Evolutionary conservation across 1,284 basidiomycete species (phyloP).

Genomic region (Peniophora sp.): DNA sequence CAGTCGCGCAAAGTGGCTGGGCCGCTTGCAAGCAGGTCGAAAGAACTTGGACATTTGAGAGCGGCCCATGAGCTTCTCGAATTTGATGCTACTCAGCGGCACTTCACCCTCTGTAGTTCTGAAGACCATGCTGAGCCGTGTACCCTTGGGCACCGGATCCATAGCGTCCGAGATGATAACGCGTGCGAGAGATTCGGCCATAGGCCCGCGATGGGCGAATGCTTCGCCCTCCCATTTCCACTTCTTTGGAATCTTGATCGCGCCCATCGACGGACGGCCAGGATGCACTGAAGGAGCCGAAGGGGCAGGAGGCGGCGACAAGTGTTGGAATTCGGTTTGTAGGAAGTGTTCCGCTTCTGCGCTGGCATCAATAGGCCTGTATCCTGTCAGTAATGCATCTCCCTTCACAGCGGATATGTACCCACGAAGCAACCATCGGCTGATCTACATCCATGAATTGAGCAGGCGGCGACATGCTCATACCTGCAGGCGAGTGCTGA

Average conservation of each 20-base stretch:
- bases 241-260: slow-evolving; percentile 19
- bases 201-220: slow-evolving; percentile 20
- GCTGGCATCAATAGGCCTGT: too few relatives aligned
- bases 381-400: neutral
- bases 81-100: slow-evolving; percentile 20
- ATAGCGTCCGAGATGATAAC: slow-evolving; percentile 37
- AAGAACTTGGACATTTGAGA: slow-evolving; percentile 34
- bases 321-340: too few relatives aligned
- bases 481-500: too few relatives aligned
- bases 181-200: slow-evolving; percentile 36
- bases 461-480: too few relatives aligned
- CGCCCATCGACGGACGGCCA: slow-evolving; percentile 1
- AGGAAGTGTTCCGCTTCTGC: too few relatives aligned
- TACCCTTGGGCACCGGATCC: slow-evolving; percentile 29
- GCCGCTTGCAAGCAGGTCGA: slow-evolving; percentile 33
- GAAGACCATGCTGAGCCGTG: slow-evolving; percentile 39
- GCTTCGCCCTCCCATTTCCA: slow-evolving; percentile 29
- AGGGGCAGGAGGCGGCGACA: too few relatives aligned
- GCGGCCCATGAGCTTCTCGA: slow-evolving; percentile 39
- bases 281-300: slow-evolving; percentile 2
- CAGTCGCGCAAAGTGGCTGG: slow-evolving; percentile 41
- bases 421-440: slow-evolving; percentile 8
- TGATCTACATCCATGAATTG: neutral
- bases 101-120: slow-evolving; percentile 20
- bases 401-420: neutral